A percentile compares a stretch with the other conserved stretches of the same genome.
phyloP scores from a whole-genome alignment of 805 yeast species.

The Lachancea fermentati region DNA sequence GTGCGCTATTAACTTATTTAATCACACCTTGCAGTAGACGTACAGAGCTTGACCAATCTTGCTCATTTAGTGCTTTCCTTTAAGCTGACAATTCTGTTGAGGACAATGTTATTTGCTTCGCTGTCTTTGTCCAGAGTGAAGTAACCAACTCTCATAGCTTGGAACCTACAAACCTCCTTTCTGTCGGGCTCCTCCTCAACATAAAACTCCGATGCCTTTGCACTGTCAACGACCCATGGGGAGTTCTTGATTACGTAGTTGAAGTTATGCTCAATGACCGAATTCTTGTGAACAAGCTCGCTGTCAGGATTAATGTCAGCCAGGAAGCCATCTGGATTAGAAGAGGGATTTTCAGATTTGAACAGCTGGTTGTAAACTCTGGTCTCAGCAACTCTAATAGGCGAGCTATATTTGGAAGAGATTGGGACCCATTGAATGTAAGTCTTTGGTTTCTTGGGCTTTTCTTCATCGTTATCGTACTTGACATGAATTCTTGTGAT shows the following conservation, averaged over 20 bases:
- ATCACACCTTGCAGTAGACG: no score
- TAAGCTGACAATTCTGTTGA: slow-evolving; percentile 89
- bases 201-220: slow-evolving; percentile 54
- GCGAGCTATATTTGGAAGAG: slow-evolving; percentile 52
- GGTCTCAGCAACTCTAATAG: slow-evolving; percentile 64
- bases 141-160: slow-evolving; percentile 94
- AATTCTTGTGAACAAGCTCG: slow-evolving; percentile 57
- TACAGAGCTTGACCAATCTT: neutral
- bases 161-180: slow-evolving; percentile 90
- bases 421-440: slow-evolving; percentile 95
- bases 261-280: slow-evolving; percentile 77
- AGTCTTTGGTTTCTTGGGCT: slow-evolving; percentile 80
- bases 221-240: slow-evolving; percentile 66
- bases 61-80: slow-evolving; percentile 58
- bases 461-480: slow-evolving; percentile 59
- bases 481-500: slow-evolving; percentile 69
- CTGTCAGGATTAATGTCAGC: slow-evolving; percentile 77
- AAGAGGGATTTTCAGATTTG: slow-evolving; percentile 84
- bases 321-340: slow-evolving; percentile 83
- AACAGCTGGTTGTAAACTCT: slow-evolving; percentile 85
- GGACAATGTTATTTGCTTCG: slow-evolving; percentile 51
- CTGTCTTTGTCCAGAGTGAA: slow-evolving; percentile 86
- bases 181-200: slow-evolving; percentile 60
- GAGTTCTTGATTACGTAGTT: slow-evolving; percentile 58
- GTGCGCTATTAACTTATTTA: neutral